Conservation (phyloP, 2,329 filamentous ascomycete genomes). For the Thelonectria blattea region DNA sequence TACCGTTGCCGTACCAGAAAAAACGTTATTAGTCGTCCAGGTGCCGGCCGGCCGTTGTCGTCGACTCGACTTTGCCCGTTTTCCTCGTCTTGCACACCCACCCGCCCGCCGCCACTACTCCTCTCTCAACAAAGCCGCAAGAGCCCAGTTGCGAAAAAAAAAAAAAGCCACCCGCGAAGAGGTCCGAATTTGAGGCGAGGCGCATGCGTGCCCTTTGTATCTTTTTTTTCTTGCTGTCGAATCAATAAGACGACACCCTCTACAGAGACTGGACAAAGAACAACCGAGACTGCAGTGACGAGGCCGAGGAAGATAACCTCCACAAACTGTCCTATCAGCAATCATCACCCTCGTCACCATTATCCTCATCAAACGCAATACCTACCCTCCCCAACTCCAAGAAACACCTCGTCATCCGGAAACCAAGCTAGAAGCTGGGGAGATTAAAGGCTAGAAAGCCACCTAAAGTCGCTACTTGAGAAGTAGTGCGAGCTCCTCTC, state of each 20-base stretch:
- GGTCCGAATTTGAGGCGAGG: background rate
- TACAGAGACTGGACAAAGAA: too few relatives aligned
- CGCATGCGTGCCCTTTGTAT: background rate
- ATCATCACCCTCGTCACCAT: too few relatives aligned
- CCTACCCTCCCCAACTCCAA: too few relatives aligned
- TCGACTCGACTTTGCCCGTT: background rate
- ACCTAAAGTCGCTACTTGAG: background rate
- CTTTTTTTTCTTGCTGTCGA: too few relatives aligned
- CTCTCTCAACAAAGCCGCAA: background rate
- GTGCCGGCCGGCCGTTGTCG: background rate
- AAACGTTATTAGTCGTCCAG: background rate
- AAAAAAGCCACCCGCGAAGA: background rate
- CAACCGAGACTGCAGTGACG: too few relatives aligned
- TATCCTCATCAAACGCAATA: too few relatives aligned
- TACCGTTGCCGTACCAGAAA: background rate
- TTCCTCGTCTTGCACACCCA: background rate
- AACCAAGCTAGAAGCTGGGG: slow-evolving; percentile 14
- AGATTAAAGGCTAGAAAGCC: slow-evolving; percentile 17
- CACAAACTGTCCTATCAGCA: too few relatives aligned
- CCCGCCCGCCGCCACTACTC: background rate
- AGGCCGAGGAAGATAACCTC: too few relatives aligned
- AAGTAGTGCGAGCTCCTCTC: slow-evolving; percentile 3
- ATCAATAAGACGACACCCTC: background rate
- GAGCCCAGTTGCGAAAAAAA: background rate
- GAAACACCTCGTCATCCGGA: too few relatives aligned